Percentiles rank a stretch among this genome's conserved stretches.
phyloP scores from a whole-genome alignment of 108 stramenopile species.

The Stephanodiscus triporus region DNA sequence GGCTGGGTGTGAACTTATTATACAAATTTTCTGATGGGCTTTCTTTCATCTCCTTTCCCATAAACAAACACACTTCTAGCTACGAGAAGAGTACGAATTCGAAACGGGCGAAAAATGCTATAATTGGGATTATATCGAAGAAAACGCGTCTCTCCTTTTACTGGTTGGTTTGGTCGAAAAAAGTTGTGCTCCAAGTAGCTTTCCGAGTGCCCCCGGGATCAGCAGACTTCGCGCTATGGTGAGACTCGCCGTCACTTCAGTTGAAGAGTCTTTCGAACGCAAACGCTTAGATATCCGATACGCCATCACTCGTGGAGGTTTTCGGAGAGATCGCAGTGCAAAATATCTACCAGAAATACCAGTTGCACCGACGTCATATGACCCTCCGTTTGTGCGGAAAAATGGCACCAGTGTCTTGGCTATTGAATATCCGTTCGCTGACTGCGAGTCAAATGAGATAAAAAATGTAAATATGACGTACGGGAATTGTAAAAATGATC shows the following conservation, averaged over 20 bases:
- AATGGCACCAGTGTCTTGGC: constrained; percentile 25
- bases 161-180: constrained; percentile 15
- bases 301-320: constrained; percentile 20
- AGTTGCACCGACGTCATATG: constrained; percentile 7
- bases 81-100: constrained; percentile 37
- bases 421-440: constrained; percentile 1
- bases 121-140: constrained; percentile 48
- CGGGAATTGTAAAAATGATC: no score
- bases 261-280: constrained; percentile 21
- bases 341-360: constrained; percentile 26
- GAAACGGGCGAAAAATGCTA: constrained; percentile 28
- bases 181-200: constrained; percentile 13
- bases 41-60: neutral
- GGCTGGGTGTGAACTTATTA: neutral
- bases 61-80: neutral
- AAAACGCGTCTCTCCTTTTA: constrained; percentile 11
- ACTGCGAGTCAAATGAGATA: no score
- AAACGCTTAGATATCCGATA: constrained; percentile 31
- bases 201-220: constrained; percentile 23
- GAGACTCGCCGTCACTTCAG: constrained; percentile 2
- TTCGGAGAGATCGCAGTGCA: constrained; percentile 18
- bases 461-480: no score
- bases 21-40: neutral
- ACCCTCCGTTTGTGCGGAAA: constrained; percentile 3
- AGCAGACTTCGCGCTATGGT: constrained; percentile 28